phyloP scores from a whole-genome alignment of 2,329 filamentous ascomycete genomes.

The Colletotrichum destructivum region DNA sequence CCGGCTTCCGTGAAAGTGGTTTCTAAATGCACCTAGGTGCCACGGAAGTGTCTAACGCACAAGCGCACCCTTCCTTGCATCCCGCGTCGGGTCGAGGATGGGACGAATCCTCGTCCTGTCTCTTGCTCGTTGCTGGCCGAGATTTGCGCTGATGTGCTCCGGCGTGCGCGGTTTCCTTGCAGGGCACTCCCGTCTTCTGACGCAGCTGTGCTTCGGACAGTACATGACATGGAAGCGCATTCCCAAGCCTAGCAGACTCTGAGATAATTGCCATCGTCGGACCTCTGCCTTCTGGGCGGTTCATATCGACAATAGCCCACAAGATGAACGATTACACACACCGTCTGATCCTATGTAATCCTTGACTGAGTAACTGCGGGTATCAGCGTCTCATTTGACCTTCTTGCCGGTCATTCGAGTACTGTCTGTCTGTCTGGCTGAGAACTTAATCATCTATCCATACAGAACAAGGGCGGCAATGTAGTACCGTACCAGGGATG shows the following conservation, averaged over 20 bases:
- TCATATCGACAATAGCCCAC: background rate
- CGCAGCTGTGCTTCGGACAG: background rate
- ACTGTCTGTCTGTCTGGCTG: background rate
- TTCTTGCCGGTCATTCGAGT: too few relatives aligned
- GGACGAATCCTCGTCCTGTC: conserved; percentile 1
- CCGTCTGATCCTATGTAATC: background rate
- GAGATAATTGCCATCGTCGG: background rate
- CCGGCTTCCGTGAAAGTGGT: background rate
- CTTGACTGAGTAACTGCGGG: too few relatives aligned
- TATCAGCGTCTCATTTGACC: too few relatives aligned
- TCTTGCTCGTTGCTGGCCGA: background rate
- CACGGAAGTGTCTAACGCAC: background rate
- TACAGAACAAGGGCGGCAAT: background rate
- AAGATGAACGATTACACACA: background rate
- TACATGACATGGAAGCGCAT: too few relatives aligned
- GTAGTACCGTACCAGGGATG: background rate
- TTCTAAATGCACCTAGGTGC: background rate
- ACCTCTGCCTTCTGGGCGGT: background rate
- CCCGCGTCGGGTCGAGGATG: background rate
- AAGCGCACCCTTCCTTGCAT: background rate
- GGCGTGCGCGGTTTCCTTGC: background rate
- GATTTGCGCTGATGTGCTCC: background rate
- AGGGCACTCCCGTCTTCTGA: background rate
- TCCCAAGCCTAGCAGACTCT: too few relatives aligned
- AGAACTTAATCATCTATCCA: background rate